Conservation (phyloP, 2,329 filamentous ascomycete genomes). For the Fusarium cicatricum region DNA sequence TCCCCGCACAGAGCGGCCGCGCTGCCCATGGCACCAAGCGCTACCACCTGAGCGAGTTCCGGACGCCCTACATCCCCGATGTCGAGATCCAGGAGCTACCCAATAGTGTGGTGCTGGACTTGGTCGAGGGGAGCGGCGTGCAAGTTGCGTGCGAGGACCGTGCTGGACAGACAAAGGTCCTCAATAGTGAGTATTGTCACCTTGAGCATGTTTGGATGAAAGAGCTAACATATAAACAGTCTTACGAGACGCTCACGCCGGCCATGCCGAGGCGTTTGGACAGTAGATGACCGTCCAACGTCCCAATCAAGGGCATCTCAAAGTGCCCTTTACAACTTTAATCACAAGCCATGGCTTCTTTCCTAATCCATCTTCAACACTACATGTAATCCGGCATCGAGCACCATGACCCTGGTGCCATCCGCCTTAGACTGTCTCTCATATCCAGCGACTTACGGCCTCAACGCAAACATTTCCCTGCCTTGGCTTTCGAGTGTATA, state of each 20-base stretch:
- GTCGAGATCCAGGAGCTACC: conserved; percentile 92
- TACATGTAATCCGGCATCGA: conserved; percentile 23
- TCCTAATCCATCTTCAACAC: conserved; percentile 11
- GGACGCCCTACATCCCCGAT: conserved; percentile 81
- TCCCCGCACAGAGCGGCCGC: conserved; percentile 62
- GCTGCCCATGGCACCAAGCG: conserved; percentile 67
- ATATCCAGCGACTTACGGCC: conserved; percentile 31
- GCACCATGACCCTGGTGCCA: background rate
- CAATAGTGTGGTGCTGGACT: conserved; percentile 76
- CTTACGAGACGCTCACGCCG: conserved; percentile 49
- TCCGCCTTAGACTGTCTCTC: conserved; percentile 14
- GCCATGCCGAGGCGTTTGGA: conserved; percentile 45
- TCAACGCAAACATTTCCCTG: conserved; percentile 20
- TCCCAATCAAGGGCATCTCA: background rate
- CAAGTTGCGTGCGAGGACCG: conserved; percentile 72
- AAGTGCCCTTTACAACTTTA: conserved; percentile 1
- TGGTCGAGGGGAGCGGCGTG: conserved; percentile 67
- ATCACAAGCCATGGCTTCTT: conserved; percentile 8
- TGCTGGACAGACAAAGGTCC: conserved; percentile 62
- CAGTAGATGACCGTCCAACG: conserved; percentile 33
- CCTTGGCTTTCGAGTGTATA: conserved; percentile 25
- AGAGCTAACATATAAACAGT: conserved; percentile 37
- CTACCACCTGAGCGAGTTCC: conserved; percentile 88
- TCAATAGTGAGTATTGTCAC: conserved; percentile 58
- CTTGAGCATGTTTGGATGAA: background rate